These are phyloP conservation scores for Camellia japonica DNA, from an alignment of 148 eudicot species.

Conservation along the genomic window DNA sequence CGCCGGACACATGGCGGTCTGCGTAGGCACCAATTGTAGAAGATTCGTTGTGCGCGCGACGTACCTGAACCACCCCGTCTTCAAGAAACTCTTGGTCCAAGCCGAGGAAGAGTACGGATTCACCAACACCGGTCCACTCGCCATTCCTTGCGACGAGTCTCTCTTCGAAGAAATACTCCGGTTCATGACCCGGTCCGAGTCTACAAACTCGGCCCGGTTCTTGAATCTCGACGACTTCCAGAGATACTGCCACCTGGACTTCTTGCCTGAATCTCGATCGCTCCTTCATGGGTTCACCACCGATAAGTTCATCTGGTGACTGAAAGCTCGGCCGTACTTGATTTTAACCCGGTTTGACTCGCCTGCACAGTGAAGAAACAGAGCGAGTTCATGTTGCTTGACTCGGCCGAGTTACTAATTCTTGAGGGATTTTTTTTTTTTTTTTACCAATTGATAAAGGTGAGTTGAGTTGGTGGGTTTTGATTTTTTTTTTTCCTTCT, in stretches of 20 bases:
- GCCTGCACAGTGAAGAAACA: conserved; percentile 3
- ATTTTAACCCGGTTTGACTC: conserved; percentile 22
- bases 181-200: conserved; percentile 55
- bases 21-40: conserved; percentile 49
- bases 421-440: no score
- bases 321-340: not conserved
- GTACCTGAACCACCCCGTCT: conserved; percentile 72
- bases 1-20: conserved; percentile 74
- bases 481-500: not conserved
- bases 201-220: conserved; percentile 33
- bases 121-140: conserved; percentile 55
- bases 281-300: conserved; percentile 34
- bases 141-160: conserved; percentile 75
- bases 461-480: conserved; percentile 9
- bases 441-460: no score
- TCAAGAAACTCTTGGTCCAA: conserved; percentile 50
- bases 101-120: conserved; percentile 85
- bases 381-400: not conserved
- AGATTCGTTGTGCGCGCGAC: conserved; percentile 66
- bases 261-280: conserved; percentile 63
- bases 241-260: conserved; percentile 46
- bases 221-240: conserved; percentile 61
- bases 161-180: conserved; percentile 69
- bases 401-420: not conserved
- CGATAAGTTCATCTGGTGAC: conserved; percentile 53